A percentile compares a stretch with the other conserved stretches of the same genome.
Conservation (phyloP, 2,329 filamentous ascomycete genomes). For the Dendrostoma leiphaemia region DNA sequence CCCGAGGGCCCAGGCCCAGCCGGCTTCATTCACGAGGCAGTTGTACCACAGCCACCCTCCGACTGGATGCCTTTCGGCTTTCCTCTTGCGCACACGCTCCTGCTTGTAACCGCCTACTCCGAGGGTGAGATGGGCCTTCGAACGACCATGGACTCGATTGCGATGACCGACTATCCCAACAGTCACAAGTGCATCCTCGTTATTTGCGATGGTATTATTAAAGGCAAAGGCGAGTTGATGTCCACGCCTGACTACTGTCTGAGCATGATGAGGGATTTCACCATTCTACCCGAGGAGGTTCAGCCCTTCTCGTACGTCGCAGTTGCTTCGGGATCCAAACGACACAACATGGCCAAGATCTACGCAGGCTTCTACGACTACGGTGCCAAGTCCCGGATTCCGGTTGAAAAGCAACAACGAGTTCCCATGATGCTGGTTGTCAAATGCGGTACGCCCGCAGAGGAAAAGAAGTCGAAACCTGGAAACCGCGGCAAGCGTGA, state of each 20-base stretch:
- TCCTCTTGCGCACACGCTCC: slow-evolving; percentile 89
- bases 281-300: slow-evolving; percentile 76
- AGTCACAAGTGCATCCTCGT: slow-evolving; percentile 97
- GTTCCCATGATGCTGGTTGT: slow-evolving; percentile 97
- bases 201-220: slow-evolving; percentile 96
- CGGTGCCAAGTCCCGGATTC: slow-evolving; percentile 74
- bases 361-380: slow-evolving; percentile 99
- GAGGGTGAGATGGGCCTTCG: slow-evolving; percentile 91
- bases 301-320: slow-evolving; percentile 93
- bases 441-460: slow-evolving; percentile 91
- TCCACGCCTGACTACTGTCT: slow-evolving; percentile 90
- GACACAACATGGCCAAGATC: slow-evolving; percentile 99
- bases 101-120: slow-evolving; percentile 93
- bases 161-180: slow-evolving; percentile 97
- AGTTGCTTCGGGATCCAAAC: slow-evolving; percentile 90
- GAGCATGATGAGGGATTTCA: slow-evolving; percentile 91
- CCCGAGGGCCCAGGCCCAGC: slow-evolving; percentile 76
- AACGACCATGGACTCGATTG: slow-evolving; percentile 92
- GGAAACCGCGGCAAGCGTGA: slow-evolving; percentile 98
- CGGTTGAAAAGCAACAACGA: slow-evolving; percentile 85
- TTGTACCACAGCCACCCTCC: slow-evolving; percentile 91
- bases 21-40: slow-evolving; percentile 94
- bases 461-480: slow-evolving; percentile 77
- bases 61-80: slow-evolving; percentile 98
- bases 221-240: slow-evolving; percentile 82